Percentiles rank a stretch among this genome's conserved stretches.
phyloP scores from a whole-genome alignment of 352 stramenopile species.

The Albugo laibachii region DNA sequence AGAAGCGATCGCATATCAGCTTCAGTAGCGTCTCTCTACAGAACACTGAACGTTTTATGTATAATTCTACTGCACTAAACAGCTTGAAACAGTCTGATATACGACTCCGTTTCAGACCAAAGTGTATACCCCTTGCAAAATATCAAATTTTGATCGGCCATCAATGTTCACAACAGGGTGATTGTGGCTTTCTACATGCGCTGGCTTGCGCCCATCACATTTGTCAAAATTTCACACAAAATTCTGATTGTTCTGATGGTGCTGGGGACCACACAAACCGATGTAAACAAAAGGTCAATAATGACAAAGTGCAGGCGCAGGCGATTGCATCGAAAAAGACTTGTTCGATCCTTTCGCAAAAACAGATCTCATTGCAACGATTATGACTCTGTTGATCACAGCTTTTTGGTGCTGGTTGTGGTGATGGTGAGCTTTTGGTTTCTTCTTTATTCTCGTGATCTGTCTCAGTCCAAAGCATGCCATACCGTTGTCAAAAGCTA shows the following conservation, averaged over 20 bases:
- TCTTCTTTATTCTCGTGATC: conserved; percentile 92
- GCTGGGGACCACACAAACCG: conserved; percentile 27
- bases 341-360: conserved; percentile 56
- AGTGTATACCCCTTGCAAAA: not conserved
- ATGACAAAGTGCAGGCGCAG: conserved; percentile 15
- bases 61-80: too few species aligned
- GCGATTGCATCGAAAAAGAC: conserved; percentile 68
- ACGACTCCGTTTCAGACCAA: too few species aligned
- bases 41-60: too few species aligned
- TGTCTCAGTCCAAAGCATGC: conserved; percentile 86
- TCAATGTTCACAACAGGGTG: conserved; percentile 18
- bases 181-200: conserved; percentile 59
- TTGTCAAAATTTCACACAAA: conserved; percentile 42
- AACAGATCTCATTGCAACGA: conserved; percentile 38
- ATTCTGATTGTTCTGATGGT: conserved; percentile 30
- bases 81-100: too few species aligned
- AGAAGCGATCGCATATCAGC: too few species aligned
- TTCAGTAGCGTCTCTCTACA: too few species aligned
- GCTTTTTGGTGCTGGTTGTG: conserved; percentile 82
- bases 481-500: conserved; percentile 93
- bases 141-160: conserved; percentile 11
- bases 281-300: conserved; percentile 22
- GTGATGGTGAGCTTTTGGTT: conserved; percentile 90
- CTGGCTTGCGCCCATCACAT: conserved; percentile 39
- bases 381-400: conserved; percentile 62